Percentiles rank a stretch among this genome's conserved stretches.
Evolutionary conservation across 2,329 filamentous ascomycete species (phyloP).

Genomic region (Sporothrix inflata): DNA sequence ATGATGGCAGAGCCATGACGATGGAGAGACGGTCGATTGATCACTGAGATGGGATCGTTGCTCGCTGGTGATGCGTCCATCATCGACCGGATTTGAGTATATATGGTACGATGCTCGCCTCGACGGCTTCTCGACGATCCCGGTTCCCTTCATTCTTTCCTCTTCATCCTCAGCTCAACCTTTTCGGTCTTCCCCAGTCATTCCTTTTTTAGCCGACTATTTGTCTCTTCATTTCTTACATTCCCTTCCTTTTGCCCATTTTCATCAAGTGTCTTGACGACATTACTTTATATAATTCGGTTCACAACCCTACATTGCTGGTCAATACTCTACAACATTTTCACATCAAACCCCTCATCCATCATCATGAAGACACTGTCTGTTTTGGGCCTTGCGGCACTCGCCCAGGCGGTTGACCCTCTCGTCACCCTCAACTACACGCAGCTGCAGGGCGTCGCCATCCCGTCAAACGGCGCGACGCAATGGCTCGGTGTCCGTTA

Average conservation of each 20-base stretch:
- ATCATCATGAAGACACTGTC: constrained; percentile 17
- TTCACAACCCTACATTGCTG: neutral
- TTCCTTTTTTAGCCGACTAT: neutral
- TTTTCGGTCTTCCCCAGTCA: neutral
- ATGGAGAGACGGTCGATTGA: neutral
- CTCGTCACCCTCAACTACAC: constrained; percentile 68
- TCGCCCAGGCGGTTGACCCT: constrained; percentile 34
- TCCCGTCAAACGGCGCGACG: constrained; percentile 60
- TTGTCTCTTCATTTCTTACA: neutral
- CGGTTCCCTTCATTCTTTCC: neutral
- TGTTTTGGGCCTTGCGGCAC: constrained; percentile 17
- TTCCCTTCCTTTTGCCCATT: neutral
- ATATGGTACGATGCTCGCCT: constrained; percentile 24
- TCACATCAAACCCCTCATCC: neutral
- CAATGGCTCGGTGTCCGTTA: constrained; percentile 78
- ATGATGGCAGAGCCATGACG: neutral
- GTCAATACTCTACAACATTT: neutral
- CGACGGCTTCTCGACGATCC: neutral
- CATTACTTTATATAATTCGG: neutral
- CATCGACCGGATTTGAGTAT: constrained; percentile 12
- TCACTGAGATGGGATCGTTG: constrained; percentile 9
- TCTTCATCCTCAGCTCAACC: neutral
- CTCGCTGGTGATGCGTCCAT: neutral
- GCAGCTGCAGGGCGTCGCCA: constrained; percentile 61
- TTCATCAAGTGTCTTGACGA: constrained; percentile 16